These are phyloP conservation scores for Sphagnum magellanicum DNA, from an alignment of 228 moss, liverwort and hornwort genomes.

Conservation along the genomic window DNA sequence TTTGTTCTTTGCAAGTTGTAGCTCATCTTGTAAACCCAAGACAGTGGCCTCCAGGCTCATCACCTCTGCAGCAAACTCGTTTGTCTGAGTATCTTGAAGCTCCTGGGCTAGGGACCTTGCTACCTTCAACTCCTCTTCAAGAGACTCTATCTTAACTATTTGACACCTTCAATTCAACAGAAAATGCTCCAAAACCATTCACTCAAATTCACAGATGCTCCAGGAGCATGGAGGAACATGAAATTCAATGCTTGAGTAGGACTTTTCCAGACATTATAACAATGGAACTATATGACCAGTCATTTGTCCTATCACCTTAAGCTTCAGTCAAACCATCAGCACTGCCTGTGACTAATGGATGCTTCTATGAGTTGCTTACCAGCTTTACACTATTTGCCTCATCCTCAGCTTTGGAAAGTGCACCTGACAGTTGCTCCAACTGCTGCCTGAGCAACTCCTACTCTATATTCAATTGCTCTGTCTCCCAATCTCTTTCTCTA, in stretches of 20 bases:
- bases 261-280: no score
- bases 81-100: conserved; percentile 8
- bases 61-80: conserved; percentile 6
- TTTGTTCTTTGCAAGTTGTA: conserved; percentile 13
- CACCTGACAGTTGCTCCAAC: conserved; percentile 1
- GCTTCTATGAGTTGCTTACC: no score
- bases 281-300: no score
- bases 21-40: conserved; percentile 22
- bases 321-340: no score
- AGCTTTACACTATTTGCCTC: not conserved
- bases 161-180: no score
- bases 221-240: no score
- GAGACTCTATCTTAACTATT: not conserved
- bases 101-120: not conserved
- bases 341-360: no score
- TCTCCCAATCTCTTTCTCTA: conserved; percentile 20
- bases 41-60: conserved; percentile 13
- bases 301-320: no score
- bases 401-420: conserved; percentile 6
- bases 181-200: no score
- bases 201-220: no score
- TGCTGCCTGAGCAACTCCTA: conserved; percentile 1
- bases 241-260: no score
- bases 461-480: not conserved
- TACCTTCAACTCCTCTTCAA: not conserved